Evolutionary conservation across 1,284 basidiomycete species (phyloP).

Genomic region (Macrocybe sp.): DNA sequence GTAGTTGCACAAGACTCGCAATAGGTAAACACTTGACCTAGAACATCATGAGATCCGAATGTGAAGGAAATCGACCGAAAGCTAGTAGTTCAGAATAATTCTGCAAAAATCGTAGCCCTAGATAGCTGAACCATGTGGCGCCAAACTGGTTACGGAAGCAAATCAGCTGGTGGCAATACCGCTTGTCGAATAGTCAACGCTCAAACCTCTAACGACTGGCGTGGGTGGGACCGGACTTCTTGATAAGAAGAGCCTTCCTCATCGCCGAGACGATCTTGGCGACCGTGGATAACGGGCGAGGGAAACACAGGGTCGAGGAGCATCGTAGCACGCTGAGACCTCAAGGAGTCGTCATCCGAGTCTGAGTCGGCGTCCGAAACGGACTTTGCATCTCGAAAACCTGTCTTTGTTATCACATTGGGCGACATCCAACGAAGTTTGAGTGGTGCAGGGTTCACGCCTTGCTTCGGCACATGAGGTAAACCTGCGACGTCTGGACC

Average conservation of each 20-base stretch:
- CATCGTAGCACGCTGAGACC: slow-evolving; percentile 14
- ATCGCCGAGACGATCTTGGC: slow-evolving; percentile 15
- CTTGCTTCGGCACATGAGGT: slow-evolving; percentile 5
- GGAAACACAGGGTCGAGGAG: slow-evolving; percentile 15
- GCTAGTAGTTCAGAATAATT: too few relatives aligned
- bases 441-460: slow-evolving; percentile 15
- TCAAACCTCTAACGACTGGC: slow-evolving; percentile 22
- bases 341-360: slow-evolving; percentile 16
- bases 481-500: slow-evolving; percentile 21
- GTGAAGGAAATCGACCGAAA: too few relatives aligned
- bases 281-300: slow-evolving; percentile 10
- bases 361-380: slow-evolving; percentile 20
- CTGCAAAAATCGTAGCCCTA: too few relatives aligned
- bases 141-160: too few relatives aligned
- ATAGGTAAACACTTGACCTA: too few relatives aligned
- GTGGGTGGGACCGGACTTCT: slow-evolving; percentile 18
- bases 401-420: slow-evolving; percentile 24
- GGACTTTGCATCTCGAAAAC: slow-evolving; percentile 17
- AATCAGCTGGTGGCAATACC: too few relatives aligned
- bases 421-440: slow-evolving; percentile 35
- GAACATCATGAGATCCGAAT: too few relatives aligned
- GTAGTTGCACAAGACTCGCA: too few relatives aligned
- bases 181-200: not conserved
- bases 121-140: too few relatives aligned
- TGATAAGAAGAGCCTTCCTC: slow-evolving; percentile 17